Percentiles rank a stretch among this genome's conserved stretches.
These are phyloP conservation scores for Malus hybrid DNA, from an alignment of 331 rosid species.

Conservation along the genomic window DNA sequence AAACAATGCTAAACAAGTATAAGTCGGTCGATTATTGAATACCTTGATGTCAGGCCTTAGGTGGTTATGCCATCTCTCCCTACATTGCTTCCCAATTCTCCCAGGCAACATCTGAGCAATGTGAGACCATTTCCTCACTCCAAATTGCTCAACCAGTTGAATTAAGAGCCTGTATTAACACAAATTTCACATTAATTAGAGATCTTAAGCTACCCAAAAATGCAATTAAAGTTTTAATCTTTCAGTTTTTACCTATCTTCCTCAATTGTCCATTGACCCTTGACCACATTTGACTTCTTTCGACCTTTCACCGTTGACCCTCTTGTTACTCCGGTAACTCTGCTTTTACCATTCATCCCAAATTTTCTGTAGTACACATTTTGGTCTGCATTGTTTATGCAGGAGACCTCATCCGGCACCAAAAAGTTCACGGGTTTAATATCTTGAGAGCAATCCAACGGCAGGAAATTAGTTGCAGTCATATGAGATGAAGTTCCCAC, in stretches of 20 bases:
- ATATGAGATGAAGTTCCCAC: conserved; percentile 17
- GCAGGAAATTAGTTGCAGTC: conserved; percentile 22
- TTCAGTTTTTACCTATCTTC: conserved; percentile 65
- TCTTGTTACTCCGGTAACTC: conserved; percentile 20
- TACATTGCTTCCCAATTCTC: conserved; percentile 93
- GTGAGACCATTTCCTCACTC: conserved; percentile 90
- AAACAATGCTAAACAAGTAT: too few relatives aligned
- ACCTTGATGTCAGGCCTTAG: conserved; percentile 94
- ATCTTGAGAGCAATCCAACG: conserved; percentile 24
- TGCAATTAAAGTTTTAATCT: background rate
- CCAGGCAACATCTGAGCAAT: conserved; percentile 85
- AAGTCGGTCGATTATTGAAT: background rate
- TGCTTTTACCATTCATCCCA: conserved; percentile 25
- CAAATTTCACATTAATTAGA: background rate
- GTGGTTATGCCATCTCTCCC: conserved; percentile 98
- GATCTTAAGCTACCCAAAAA: background rate
- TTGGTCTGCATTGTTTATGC: conserved; percentile 32
- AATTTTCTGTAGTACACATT: conserved; percentile 30
- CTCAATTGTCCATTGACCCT: conserved; percentile 85
- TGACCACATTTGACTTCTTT: conserved; percentile 52
- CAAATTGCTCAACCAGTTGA: conserved; percentile 69
- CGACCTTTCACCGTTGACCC: conserved; percentile 39
- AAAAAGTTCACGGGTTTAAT: conserved; percentile 36
- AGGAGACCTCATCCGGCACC: conserved; percentile 62
- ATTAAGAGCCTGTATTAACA: conserved; percentile 47